Base-by-base conservation (phyloP, 2,329 filamentous ascomycete genomes). In the Akanthomyces muscarius region DNA sequence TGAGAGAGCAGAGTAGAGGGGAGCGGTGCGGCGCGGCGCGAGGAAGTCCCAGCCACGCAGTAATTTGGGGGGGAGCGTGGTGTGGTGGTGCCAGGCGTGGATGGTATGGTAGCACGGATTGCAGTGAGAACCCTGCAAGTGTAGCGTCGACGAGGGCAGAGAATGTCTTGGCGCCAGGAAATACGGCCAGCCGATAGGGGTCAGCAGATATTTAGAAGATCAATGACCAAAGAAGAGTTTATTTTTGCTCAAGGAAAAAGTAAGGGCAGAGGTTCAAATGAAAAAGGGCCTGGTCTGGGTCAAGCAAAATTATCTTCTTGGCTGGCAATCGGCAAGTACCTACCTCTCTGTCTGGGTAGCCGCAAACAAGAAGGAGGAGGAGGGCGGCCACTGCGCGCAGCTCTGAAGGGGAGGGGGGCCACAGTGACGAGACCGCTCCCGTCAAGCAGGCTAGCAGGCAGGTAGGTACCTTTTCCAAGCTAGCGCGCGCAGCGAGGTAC, bases 81-180 rank as follows among this genome's bases (percentile, higher is more conserved):
- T 21, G 38, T 45, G 23, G 42, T 33, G 36, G 42, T 52, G 47
- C 36, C 47, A 60, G 47, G 57, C 42, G 13, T n/a, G 53, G 41
- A 30, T 44, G 41, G 55, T 33, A 45, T 50, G 55, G 55, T 58
- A 38, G 33, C 44, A 58, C 48, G 38, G 48, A 53, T 52, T 53
- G 57, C 13, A 16, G 57, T 48, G 38, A 53, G 48, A 61, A 61
- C 57, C 57, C 57, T 61, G 57, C 57, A 52, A 61, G 57, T 42
- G 56, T 53, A 61, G 57, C 57, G 56, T 59, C 45, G 45, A 59
- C 56, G 56, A 59, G 56, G 44, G 21, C 21, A 59, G 41, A 44
- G 6, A 41, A 61, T 53, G 57, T 61, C 57, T 61, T 61, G 57
- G 57, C 57, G 28, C 14, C 4, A 44, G 25, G 6, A 13, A 36